Conservation (phyloP, 805 yeast species). For the Tetrapisispora pingtungensis region DNA sequence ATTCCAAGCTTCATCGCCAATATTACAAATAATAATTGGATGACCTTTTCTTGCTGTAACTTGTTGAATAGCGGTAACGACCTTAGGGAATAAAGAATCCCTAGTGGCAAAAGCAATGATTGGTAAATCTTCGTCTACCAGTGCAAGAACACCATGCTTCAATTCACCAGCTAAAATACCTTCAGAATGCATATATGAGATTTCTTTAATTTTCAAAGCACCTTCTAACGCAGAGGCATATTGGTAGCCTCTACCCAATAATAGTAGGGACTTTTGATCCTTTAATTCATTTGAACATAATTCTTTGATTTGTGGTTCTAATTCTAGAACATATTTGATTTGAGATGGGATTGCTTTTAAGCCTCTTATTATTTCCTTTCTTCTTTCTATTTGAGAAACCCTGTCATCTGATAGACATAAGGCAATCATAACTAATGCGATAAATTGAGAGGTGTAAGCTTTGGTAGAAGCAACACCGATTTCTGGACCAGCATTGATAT, state of each 20-base stretch:
- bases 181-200: conserved; percentile 97
- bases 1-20: conserved; percentile 56
- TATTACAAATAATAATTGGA: conserved; percentile 87
- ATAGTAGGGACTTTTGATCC: conserved; percentile 74
- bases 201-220: conserved; percentile 95
- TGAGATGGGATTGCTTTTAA: conserved; percentile 76
- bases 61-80: conserved; percentile 90
- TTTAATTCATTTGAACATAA: conserved; percentile 67
- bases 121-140: conserved; percentile 89
- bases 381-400: conserved; percentile 65
- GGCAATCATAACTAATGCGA: conserved; percentile 95
- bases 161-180: conserved; percentile 99
- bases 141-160: conserved; percentile 95
- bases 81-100: conserved; percentile 93
- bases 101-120: conserved; percentile 93
- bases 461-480: conserved; percentile 98
- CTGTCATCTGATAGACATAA: conserved; percentile 89
- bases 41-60: conserved; percentile 96
- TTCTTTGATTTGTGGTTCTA: conserved; percentile 63
- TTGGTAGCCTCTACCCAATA: conserved; percentile 96
- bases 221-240: conserved; percentile 97
- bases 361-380: conserved; percentile 77
- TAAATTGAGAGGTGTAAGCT: conserved; percentile 96
- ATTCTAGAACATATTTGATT: conserved; percentile 62
- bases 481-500: conserved; percentile 98